Base-by-base conservation (phyloP, 2,329 filamentous ascomycete genomes). In the Aspergillus tubingensis region DNA sequence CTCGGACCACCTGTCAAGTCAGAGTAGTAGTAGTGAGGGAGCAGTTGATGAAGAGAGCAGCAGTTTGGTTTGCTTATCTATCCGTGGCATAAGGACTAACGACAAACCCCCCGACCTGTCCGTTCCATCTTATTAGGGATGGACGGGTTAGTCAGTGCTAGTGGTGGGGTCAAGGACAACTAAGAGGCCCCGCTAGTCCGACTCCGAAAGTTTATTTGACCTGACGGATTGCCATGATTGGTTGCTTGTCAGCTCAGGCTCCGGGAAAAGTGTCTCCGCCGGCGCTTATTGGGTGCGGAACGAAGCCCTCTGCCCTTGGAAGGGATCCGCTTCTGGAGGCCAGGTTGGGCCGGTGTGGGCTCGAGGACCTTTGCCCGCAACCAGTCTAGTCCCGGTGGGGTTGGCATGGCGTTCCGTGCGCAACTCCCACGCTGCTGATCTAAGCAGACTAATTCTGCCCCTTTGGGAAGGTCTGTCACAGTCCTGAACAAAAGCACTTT, bases 401-500 rank as follows among this genome's bases (percentile, higher is more conserved):
- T 17, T 27, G 23, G 23, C 47, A 30, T 27, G 25, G 47, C 7
- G 25, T 27, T 50, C 47, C 47, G 47, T 50, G 47, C 47, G 47
- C 47, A 15, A 10, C 47, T 36, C 32, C 32, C 32, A 27, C 21
- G 23, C n/a, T 10, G 47, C 47, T 50, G 47, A 50, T 15, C 8
- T 43, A 44, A 43, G 38, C 25, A 21, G 32, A 36, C 32, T 36
- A 36, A 36, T 36, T 36, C 32, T 36, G 32, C 32, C 32, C 32
- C 32, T 36, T 36, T 36, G 32, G 32, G 32, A 36, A 36, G 32
- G 32, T 30, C 27, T 17, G 7, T 27, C 25, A 27, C 25, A 27
- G 25, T 13, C 13, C 19, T 5, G 6, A 25, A 30, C 49, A 55
- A 72, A 73, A 74, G 62, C 71, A 75, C 73, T 75, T 74, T 65